A percentile compares a stretch with the other conserved stretches of the same genome.
phyloP scores from a whole-genome alignment of 140 eudicot genomes.

The Anethum foeniculum region DNA sequence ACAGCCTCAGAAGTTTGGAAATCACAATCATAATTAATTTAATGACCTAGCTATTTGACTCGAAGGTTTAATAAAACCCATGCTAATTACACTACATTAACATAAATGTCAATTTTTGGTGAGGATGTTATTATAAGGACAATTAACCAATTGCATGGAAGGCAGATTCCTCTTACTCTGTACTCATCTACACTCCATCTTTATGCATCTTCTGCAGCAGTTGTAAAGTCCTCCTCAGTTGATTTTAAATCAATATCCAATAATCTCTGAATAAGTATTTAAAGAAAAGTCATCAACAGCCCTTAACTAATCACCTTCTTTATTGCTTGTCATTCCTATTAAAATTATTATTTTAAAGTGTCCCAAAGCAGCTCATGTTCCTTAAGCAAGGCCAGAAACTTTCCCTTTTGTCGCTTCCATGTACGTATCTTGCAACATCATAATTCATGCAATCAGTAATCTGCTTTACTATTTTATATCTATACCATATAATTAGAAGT shows the following conservation, averaged over 20 bases:
- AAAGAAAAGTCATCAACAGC: conserved; percentile 4
- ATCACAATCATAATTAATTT: background rate
- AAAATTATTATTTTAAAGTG: background rate
- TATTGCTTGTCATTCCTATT: background rate
- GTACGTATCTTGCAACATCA: background rate
- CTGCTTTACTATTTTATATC: background rate
- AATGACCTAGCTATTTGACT: background rate
- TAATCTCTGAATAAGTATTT: background rate
- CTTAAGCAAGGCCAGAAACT: background rate
- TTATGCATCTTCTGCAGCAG: background rate
- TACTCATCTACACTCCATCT: background rate
- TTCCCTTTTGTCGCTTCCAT: background rate
- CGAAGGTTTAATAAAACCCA: background rate
- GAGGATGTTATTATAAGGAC: background rate
- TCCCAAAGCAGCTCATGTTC: background rate
- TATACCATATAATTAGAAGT: background rate
- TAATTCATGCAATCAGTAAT: background rate
- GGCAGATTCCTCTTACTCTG: background rate
- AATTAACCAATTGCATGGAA: background rate
- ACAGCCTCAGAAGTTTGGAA: background rate
- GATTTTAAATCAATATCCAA: background rate
- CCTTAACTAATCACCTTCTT: conserved; percentile 12
- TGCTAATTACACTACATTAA: too few species aligned
- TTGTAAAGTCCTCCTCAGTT: background rate
- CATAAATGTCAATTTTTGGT: background rate